A percentile compares a stretch with the other conserved stretches of the same genome.
Conservation (phyloP, 805 yeast genomes). For the Kluyveromyces nonfermentans region DNA sequence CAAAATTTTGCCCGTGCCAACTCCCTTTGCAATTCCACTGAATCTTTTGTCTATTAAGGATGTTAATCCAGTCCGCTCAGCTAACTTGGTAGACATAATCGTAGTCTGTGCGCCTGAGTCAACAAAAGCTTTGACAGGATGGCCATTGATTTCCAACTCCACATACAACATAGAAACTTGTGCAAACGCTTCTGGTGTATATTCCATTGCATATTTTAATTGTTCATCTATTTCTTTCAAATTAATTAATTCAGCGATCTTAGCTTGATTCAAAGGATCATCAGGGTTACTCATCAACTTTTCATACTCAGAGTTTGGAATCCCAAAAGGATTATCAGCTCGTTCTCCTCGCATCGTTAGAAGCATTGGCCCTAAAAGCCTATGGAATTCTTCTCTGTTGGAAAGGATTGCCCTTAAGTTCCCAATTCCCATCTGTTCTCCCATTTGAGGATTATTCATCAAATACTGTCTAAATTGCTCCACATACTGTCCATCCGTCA, state of each 20-base stretch:
- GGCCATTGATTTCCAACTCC: constrained; percentile 67
- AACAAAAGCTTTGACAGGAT: constrained; percentile 81
- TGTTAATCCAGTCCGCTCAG: constrained; percentile 59
- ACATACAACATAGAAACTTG: constrained; percentile 78
- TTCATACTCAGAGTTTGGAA: constrained; percentile 38
- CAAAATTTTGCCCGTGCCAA: constrained; percentile 66
- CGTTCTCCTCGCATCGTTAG: constrained; percentile 24
- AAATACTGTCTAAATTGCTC: constrained; percentile 44
- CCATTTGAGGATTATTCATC: constrained; percentile 33
- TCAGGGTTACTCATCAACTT: constrained; percentile 57
- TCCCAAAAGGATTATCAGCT: constrained; percentile 25
- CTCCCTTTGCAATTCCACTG: constrained; percentile 81
- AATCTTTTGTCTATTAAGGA: constrained; percentile 73
- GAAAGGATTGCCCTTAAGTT: constrained; percentile 37
- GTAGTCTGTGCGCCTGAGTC: constrained; percentile 96
- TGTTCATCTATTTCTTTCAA: constrained; percentile 74
- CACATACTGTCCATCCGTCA: constrained; percentile 22
- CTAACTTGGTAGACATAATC: constrained; percentile 68
- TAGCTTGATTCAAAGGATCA: constrained; percentile 56
- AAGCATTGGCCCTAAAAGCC: constrained; percentile 30
- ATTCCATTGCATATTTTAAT: constrained; percentile 68
- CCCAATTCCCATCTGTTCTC: constrained; percentile 38
- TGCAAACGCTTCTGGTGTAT: constrained; percentile 84
- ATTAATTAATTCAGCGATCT: constrained; percentile 56
- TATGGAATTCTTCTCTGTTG: constrained; percentile 41